phyloP scores from a whole-genome alignment of 2,329 filamentous ascomycete genomes.

The Knufia fluminis region DNA sequence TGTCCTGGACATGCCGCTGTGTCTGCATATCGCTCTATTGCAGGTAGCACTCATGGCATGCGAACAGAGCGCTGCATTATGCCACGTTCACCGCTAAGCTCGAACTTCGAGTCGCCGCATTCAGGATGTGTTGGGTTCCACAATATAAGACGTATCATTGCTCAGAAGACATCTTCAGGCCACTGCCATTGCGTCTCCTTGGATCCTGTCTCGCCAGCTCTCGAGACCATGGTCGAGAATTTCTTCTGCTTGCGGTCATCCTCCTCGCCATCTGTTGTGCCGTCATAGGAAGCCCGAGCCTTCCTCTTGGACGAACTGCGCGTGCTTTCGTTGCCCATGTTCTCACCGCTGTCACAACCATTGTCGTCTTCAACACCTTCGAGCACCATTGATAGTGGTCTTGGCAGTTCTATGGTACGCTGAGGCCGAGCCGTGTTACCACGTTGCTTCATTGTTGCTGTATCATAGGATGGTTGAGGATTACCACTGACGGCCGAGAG shows the following conservation, averaged over 20 bases:
- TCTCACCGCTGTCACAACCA: neutral
- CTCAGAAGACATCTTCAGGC: constrained; percentile 23
- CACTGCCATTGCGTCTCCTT: constrained; percentile 19
- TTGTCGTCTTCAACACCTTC: constrained; percentile 17
- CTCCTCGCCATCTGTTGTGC: constrained; percentile 10
- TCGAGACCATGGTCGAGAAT: neutral
- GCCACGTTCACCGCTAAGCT: neutral
- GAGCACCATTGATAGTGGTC: constrained; percentile 18
- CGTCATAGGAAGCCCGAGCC: constrained; percentile 7
- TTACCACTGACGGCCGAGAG: neutral
- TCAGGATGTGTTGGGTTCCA: neutral
- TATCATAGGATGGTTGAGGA: neutral
- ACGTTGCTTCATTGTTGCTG: constrained; percentile 3
- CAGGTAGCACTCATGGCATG: too few species aligned
- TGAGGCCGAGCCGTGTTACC: too few species aligned
- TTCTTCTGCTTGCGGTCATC: neutral
- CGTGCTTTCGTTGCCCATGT: neutral
- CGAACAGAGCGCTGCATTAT: too few species aligned
- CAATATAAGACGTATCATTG: neutral
- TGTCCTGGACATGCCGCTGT: too few species aligned
- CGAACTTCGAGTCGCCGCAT: neutral
- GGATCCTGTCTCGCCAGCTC: neutral
- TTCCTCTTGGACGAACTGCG: constrained; percentile 2
- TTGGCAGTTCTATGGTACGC: constrained; percentile 10
- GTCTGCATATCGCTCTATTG: too few species aligned